Percentiles rank a stretch among this genome's conserved stretches.
phyloP scores from a whole-genome alignment of 2,329 filamentous ascomycete genomes.

The Chaetomiaceae sp. region DNA sequence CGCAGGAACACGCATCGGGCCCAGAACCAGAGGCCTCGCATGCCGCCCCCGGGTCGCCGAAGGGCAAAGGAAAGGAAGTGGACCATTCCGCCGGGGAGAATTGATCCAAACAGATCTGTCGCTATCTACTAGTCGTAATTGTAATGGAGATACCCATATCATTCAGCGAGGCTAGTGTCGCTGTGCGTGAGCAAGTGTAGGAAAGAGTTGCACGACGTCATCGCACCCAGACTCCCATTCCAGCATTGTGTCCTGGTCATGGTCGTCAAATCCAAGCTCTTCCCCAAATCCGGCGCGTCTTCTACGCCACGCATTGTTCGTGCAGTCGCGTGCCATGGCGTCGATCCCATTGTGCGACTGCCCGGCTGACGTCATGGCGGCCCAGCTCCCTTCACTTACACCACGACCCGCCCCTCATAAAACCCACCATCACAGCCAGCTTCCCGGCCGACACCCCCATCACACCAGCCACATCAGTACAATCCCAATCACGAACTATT shows the following conservation, averaged over 20 bases:
- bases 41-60: not conserved
- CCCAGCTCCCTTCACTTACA: constrained; percentile 2
- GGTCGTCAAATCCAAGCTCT: not conserved
- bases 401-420: not conserved
- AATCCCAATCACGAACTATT: not conserved
- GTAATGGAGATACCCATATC: constrained; percentile 16
- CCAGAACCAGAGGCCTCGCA: not conserved
- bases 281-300: not conserved
- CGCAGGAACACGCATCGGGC: not conserved
- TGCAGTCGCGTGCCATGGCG: not conserved
- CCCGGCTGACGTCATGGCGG: constrained; percentile 14
- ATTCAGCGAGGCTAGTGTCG: not conserved
- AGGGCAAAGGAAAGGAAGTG: constrained; percentile 12
- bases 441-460: not conserved
- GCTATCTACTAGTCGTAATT: constrained; percentile 8
- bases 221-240: no score
- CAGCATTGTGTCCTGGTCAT: not conserved
- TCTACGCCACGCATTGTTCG: not conserved
- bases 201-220: not conserved
- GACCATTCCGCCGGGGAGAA: not conserved
- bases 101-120: not conserved
- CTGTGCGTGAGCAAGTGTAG: not conserved
- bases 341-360: not conserved
- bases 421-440: not conserved
- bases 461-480: not conserved